Evolutionary conservation across 768 basidiomycete genomes (phyloP).

Genomic region (Tulasnella sp.): DNA sequence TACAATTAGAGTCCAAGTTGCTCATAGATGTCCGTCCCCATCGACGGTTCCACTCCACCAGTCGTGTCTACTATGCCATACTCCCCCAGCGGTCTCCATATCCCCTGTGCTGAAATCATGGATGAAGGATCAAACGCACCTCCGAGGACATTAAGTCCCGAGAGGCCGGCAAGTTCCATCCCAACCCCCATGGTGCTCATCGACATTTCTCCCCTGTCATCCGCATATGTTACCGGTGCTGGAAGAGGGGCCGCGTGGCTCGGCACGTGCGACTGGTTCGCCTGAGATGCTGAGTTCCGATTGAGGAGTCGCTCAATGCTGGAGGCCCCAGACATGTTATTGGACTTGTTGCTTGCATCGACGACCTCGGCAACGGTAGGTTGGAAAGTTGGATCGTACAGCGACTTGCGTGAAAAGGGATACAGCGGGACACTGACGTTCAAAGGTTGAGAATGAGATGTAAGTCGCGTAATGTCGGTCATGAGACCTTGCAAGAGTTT

Average conservation of each 20-base stretch:
- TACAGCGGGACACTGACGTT: conserved; percentile 56
- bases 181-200: conserved; percentile 1
- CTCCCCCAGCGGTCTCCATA: background rate
- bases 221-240: background rate
- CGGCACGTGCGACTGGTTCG: background rate
- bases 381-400: conserved; percentile 11
- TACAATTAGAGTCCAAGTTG: conserved; percentile 6
- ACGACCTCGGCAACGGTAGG: background rate
- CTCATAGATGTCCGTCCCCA: conserved; percentile 2
- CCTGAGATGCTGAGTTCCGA: background rate
- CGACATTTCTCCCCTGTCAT: background rate
- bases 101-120: conserved; percentile 10
- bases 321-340: background rate
- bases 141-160: background rate
- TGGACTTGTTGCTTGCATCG: background rate
- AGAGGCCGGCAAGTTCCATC: background rate
- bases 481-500: conserved; percentile 69
- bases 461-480: conserved; percentile 75
- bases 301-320: background rate
- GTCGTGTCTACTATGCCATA: background rate
- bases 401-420: conserved; percentile 3
- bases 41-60: background rate
- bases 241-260: background rate
- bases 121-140: background rate
- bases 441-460: conserved; percentile 66